Percentiles rank a stretch among this genome's conserved stretches.
Evolutionary conservation across 768 basidiomycete genomes (phyloP).

Genomic region (Amanita rubescens): DNA sequence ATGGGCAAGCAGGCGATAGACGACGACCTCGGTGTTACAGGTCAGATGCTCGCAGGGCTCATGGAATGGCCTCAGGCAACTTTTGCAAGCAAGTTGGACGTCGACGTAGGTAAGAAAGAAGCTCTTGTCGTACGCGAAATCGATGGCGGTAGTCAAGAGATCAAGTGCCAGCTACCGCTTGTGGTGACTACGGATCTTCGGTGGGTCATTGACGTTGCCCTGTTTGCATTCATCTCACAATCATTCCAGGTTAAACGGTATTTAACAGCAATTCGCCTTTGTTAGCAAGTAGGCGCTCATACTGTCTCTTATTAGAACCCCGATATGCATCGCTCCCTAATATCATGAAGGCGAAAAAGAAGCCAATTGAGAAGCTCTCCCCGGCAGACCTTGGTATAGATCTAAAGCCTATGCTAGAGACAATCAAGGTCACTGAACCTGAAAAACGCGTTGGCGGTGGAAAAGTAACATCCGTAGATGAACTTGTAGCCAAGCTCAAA

Average conservation of each 20-base stretch:
- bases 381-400: constrained; percentile 79
- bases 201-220: constrained; percentile 32
- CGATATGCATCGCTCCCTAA: constrained; percentile 96
- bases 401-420: constrained; percentile 76
- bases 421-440: constrained; percentile 83
- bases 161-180: constrained; percentile 72
- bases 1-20: constrained; percentile 99
- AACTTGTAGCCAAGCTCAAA: constrained; percentile 82
- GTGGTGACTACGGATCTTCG: constrained; percentile 91
- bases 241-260: constrained; percentile 62
- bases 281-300: background rate
- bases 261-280: constrained; percentile 6
- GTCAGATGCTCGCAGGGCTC: constrained; percentile 94
- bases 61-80: constrained; percentile 92
- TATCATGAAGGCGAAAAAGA: constrained; percentile 99
- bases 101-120: constrained; percentile 55
- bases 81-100: constrained; percentile 82
- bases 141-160: constrained; percentile 86
- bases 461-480: constrained; percentile 88
- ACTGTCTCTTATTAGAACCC: constrained; percentile 52
- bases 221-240: background rate
- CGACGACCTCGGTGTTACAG: constrained; percentile 92
- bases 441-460: constrained; percentile 85
- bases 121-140: constrained; percentile 82
- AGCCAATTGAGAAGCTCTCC: constrained; percentile 79